Evolutionary conservation across 306 rosid species (phyloP).

Genomic region (Adenanthera pavonina): DNA sequence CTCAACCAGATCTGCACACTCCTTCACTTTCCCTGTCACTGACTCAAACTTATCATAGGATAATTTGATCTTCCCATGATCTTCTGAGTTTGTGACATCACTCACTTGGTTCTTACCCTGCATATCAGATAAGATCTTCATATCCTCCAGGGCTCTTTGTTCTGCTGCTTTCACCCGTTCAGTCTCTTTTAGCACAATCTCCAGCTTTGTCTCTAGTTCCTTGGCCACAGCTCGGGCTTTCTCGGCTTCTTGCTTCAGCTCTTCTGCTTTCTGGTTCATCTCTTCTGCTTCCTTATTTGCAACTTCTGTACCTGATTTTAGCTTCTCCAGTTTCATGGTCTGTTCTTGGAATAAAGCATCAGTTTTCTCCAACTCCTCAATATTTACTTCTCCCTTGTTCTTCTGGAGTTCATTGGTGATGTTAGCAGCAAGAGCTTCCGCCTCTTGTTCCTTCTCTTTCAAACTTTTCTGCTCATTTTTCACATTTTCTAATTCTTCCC

Average conservation of each 20-base stretch:
- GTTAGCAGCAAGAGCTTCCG: constrained; percentile 47
- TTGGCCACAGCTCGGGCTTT: constrained; percentile 36
- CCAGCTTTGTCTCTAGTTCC: constrained; percentile 59
- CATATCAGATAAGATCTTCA: constrained; percentile 55
- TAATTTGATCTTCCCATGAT: constrained; percentile 56
- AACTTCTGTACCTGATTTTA: constrained; percentile 51
- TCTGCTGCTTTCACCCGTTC: constrained; percentile 73
- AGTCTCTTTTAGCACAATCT: constrained; percentile 52
- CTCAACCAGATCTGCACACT: constrained; percentile 63
- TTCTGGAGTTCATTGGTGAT: constrained; percentile 39
- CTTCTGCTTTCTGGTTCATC: constrained; percentile 46
- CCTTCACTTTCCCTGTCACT: constrained; percentile 63
- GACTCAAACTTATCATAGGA: constrained; percentile 64
- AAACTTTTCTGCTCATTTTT: constrained; percentile 54
- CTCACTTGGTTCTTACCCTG: background rate
- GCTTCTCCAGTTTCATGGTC: constrained; percentile 45
- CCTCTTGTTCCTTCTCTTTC: constrained; percentile 46
- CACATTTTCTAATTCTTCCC: constrained; percentile 64
- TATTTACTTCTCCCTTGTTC: constrained; percentile 37
- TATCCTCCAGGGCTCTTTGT: constrained; percentile 58
- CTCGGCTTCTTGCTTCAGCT: constrained; percentile 60
- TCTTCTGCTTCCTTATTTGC: constrained; percentile 60
- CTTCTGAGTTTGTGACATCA: constrained; percentile 38
- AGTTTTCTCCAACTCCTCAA: constrained; percentile 19
- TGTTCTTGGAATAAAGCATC: constrained; percentile 27